Base-by-base conservation (phyloP, 2,329 filamentous ascomycete genomes). In the Calonectria leucothoes region DNA sequence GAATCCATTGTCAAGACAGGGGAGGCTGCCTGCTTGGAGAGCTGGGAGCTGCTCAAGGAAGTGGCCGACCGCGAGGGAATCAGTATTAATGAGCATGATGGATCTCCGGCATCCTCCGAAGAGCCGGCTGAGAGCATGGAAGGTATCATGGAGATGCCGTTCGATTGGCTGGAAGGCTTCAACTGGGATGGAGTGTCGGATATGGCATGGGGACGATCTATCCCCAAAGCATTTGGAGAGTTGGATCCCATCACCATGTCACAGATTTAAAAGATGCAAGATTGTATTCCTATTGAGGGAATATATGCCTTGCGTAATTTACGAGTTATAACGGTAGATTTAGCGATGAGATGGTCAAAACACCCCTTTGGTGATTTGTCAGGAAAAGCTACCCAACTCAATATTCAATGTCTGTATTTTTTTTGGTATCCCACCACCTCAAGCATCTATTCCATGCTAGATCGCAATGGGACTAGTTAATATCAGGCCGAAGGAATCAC, bases 11-110 rank as follows among this genome's bases (percentile, higher is more conserved):
- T 84, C 25, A 70, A 77, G 20, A 45, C 66, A 20, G 69, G 79
- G 68, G 12, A 76, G 80, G 35, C 76, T 66, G 11, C 81, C 78
- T 55, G 80, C 80, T 6, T 76, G 81, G 33, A 72, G 74, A 61
- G 82, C 52, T 81, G 82, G 31, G 78, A 80, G 7, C 59, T 86
- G 4, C 74, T 88, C 27, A 80, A 80, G 63, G 82, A 83, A 48
- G 75, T 83, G 45, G 84, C 85, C 1, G 79, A 80, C 49, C 72
- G 77, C 4, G 79, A 81, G 14, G 79, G 79, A 2, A 45, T 75
- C 6, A 63, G 64, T 0, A 37, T 75, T 1, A 72, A 65, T 17
- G 70, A 76, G 0, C 61, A 75, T 12, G 66, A 71, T 11, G 74
- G 73, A 10, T 73, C 71, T 42, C 72, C 73, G 7, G 64, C 49